Conservation (phyloP, 1,139 yeast genomes). For the Trichomonascaceae sp. region DNA sequence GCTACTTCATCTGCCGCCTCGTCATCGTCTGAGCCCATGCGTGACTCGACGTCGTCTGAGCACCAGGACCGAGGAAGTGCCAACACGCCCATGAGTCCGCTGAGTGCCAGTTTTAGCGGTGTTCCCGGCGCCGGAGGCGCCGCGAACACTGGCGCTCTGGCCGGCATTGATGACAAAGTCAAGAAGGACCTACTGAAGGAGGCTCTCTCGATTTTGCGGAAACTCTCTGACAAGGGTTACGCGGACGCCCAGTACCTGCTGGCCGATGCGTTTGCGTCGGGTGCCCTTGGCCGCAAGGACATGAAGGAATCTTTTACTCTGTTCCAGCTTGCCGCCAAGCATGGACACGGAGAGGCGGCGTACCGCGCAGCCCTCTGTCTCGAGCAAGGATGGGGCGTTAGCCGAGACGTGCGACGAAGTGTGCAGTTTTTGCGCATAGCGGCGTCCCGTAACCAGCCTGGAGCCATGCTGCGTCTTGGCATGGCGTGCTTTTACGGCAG, state of each 20-base stretch:
- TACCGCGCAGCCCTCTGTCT: conserved; percentile 84
- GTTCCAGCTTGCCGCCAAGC: conserved; percentile 85
- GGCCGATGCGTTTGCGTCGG: conserved; percentile 80
- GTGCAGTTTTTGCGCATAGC: conserved; percentile 76
- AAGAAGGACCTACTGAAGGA: conserved; percentile 47
- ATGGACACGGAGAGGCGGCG: conserved; percentile 83
- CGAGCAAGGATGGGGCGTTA: conserved; percentile 89
- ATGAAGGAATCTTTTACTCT: conserved; percentile 60
- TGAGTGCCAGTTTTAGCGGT: neutral
- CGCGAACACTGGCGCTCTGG: neutral
- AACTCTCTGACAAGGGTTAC: conserved; percentile 68
- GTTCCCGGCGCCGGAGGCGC: neutral
- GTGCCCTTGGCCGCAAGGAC: conserved; percentile 77
- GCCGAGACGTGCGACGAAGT: conserved; percentile 78
- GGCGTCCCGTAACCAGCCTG: conserved; percentile 83
- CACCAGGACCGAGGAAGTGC: no score
- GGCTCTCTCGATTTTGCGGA: conserved; percentile 56
- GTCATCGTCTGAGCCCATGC: neutral
- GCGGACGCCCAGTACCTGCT: conserved; percentile 83
- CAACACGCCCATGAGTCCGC: neutral
- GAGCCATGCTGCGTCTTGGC: conserved; percentile 90
- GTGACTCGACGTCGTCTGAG: neutral
- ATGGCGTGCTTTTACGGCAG: conserved; percentile 70
- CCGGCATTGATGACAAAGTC: conserved; percentile 24
- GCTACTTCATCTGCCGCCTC: neutral